phyloP scores from a whole-genome alignment of 306 rosid genomes.

The Spatholobus suberectus region DNA sequence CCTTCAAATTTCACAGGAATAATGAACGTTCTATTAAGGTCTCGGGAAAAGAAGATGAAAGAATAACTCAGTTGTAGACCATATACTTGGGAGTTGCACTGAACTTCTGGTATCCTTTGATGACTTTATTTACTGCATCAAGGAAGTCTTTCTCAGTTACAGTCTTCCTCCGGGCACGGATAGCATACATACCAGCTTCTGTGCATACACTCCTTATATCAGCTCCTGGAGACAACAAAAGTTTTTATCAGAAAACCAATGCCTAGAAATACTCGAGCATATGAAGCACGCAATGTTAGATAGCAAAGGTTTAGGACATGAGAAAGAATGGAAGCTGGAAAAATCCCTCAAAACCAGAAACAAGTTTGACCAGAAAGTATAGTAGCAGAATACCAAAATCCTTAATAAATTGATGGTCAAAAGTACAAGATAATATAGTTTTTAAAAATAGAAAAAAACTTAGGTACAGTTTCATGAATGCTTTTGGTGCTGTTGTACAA shows the following conservation, averaged over 20 bases:
- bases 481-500: too few species aligned
- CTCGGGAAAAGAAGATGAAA: slow-evolving; percentile 26
- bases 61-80: slow-evolving; percentile 85
- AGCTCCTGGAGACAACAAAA: slow-evolving; percentile 69
- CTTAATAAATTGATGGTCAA: not conserved
- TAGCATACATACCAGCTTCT: slow-evolving; percentile 99
- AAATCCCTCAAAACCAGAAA: slow-evolving; percentile 1
- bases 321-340: slow-evolving; percentile 10
- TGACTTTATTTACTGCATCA: slow-evolving; percentile 97
- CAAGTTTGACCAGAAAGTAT: not conserved
- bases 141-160: slow-evolving; percentile 99
- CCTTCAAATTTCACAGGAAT: slow-evolving; percentile 31
- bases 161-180: slow-evolving; percentile 96
- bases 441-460: too few species aligned
- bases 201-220: slow-evolving; percentile 98
- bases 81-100: slow-evolving; percentile 99
- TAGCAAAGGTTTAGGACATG: not conserved
- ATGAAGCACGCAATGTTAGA: not conserved
- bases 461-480: too few species aligned
- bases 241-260: slow-evolving; percentile 36
- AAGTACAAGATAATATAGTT: slow-evolving; percentile 1
- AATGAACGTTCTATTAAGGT: slow-evolving; percentile 34
- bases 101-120: slow-evolving; percentile 98
- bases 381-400: not conserved
- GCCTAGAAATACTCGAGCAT: slow-evolving; percentile 5